Evolutionary conservation across 2,329 filamentous ascomycete genomes (phyloP).

Genomic region (Chaetomiaceae sp.): DNA sequence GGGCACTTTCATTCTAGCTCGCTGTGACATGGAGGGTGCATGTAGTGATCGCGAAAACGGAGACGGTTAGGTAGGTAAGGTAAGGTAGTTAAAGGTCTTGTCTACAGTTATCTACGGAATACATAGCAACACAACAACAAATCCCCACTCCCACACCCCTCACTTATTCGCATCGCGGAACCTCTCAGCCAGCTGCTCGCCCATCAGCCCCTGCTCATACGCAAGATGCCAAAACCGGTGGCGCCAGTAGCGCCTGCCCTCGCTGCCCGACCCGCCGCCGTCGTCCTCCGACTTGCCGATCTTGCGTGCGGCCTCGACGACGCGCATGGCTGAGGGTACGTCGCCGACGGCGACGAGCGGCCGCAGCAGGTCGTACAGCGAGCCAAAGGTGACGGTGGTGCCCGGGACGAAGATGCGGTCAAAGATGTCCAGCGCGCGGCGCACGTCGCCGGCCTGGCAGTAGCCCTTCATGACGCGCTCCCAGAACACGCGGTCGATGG

Average conservation of each 20-base stretch:
- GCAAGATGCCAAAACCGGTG: conserved; percentile 50
- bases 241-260: conserved; percentile 37
- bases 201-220: conserved; percentile 36
- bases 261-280: conserved; percentile 7
- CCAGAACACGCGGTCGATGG: conserved; percentile 60
- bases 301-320: conserved; percentile 27
- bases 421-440: conserved; percentile 46
- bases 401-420: conserved; percentile 39
- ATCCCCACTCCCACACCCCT: no score
- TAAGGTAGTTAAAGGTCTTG: no score
- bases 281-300: conserved; percentile 24
- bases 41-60: no score
- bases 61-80: no score
- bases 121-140: no score
- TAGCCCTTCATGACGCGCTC: conserved; percentile 67
- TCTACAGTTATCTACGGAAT: no score
- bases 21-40: no score
- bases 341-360: conserved; percentile 25
- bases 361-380: conserved; percentile 40
- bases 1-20: no score
- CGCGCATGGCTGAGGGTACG: conserved; percentile 22
- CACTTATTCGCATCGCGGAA: conserved; percentile 7
- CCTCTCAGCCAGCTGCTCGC: conserved; percentile 9
- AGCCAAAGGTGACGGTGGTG: conserved; percentile 39
- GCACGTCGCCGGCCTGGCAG: conserved; percentile 47